Evolutionary conservation across 2,329 filamentous ascomycete genomes (phyloP), one percentile per base, ranked within the genome.

Genomic region (Colletotrichum endophyticum): DNA sequence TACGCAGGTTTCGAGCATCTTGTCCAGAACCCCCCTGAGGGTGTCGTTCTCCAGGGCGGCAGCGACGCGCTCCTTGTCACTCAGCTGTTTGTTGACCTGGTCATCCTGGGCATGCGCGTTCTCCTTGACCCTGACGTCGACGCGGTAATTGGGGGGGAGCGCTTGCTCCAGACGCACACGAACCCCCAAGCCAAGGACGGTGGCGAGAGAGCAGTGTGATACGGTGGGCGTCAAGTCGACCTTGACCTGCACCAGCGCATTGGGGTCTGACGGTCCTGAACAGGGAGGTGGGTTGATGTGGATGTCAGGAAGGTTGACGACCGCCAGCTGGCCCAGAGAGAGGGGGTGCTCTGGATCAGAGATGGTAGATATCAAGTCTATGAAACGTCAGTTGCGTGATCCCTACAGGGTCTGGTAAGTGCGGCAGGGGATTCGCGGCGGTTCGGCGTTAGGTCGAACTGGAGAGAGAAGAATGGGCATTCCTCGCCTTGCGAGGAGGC

Each of bases 261-360:
- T 86, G 19, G 88, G 85, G 72, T 87, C 86, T 32, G 86, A 90
- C 12, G 86, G 88, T 44, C 88, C 88, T 77, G 88, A 87, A 44
- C 90, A 91, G n/a, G 93, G 90, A 8, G 94, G 90, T 66, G 93
- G 91, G 61, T 88, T 89, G 80, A 99, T 95, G 81, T 92, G 90
- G 81, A 99, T 98, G 85, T 99, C 97, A 36, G 95, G 93, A n/a
- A 99, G 92, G 80, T 98, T 98, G 80, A 99, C 96, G 69, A 99
- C 97, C 39, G 96, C 96, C 56, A 99, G 90, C 81, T 97, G 96
- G 77, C 96, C 97, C 66, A 99, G 91, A 4, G 96, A 98, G 70
- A 98, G 92, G 49, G 97, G 97, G 83, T 99, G 97, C 86, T 99
- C 97, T 3, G 97, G 97, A 84, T 99, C 97, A 28, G 95, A 96